Base-by-base conservation (phyloP, 2,329 filamentous ascomycete species). In the Monilinia fructigena region DNA sequence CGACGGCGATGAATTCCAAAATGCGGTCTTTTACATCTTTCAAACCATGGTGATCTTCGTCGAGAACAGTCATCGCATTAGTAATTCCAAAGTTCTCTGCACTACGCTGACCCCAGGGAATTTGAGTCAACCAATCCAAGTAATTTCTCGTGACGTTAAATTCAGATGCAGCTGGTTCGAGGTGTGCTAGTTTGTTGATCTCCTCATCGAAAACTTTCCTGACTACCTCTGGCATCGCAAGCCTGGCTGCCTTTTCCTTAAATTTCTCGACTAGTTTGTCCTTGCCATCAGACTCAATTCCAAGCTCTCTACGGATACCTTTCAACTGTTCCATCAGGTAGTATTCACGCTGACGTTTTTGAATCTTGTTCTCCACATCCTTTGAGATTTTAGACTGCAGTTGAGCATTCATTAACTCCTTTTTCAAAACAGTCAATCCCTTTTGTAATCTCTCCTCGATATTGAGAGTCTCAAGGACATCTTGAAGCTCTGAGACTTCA, bases 281-380 rank as follows among this genome's bases (percentile, higher is more conserved):
- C 79, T 98, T 99, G 70, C 96, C 95, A 75, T 99, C 95, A 7
- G 92, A 96, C 77, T 99, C 96, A 63, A 99, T 92, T 28, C 96
- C 95, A 59, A 99, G 86, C 79, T 99, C 95, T 67, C 95, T 86
- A 67, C 92, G 90, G 75, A 99, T 99, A 35, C 93, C 95, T 82
- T 98, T 98, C 93, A 99, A 97, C 78, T 99, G 96, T 79, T 99
- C 95, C 92, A 97, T 96, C 56, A 99, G 82, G 91, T 93, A 98
- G 80, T 98, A 99, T 76, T 99, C 95, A 63, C 95, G 88, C 77
- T 99, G 95, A 40, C 94, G 89, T 80, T 99, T 98, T 74, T 93
- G 93, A 64, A 99, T 98, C 80, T 97, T 97, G 75, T 87, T 92
- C 78, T 98, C 95, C 23, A 99, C 96, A 75, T 99, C 95, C 80